Conservation (phyloP, 2,329 filamentous ascomycete genomes). For the Fusarium floridanum region DNA sequence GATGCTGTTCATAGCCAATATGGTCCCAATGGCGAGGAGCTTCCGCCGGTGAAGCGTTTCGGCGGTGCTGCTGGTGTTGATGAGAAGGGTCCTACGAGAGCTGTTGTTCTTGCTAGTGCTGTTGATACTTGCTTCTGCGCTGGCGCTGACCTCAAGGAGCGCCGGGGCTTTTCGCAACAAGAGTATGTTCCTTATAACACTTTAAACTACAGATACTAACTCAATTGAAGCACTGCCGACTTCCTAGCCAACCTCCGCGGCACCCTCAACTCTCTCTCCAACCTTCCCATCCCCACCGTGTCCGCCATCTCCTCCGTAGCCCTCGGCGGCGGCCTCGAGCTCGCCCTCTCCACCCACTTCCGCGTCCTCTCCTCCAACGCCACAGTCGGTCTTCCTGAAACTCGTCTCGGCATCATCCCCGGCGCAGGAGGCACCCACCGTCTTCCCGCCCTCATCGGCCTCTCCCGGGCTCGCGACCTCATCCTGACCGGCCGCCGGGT, state of each 20-base stretch:
- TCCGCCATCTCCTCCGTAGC: constrained; percentile 87
- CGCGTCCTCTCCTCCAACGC: constrained; percentile 87
- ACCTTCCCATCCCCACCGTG: constrained; percentile 89
- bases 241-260: constrained; percentile 83
- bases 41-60: constrained; percentile 56
- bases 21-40: constrained; percentile 66
- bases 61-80: constrained; percentile 60
- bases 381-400: constrained; percentile 87
- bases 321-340: constrained; percentile 92
- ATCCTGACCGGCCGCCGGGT: constrained; percentile 92
- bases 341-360: constrained; percentile 90
- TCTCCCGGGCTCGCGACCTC: constrained; percentile 85
- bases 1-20: constrained; percentile 77
- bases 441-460: constrained; percentile 84
- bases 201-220: constrained; percentile 5
- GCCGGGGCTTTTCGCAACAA: constrained; percentile 78
- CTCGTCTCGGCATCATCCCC: constrained; percentile 91
- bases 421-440: constrained; percentile 94
- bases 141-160: constrained; percentile 93
- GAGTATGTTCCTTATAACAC: constrained; percentile 71
- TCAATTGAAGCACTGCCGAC: constrained; percentile 71
- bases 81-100: constrained; percentile 74
- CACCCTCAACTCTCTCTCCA: constrained; percentile 80
- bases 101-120: constrained; percentile 85
- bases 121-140: constrained; percentile 93